Conservation (phyloP, 31 red algal species). For the Asparagopsis taxiformis region DNA sequence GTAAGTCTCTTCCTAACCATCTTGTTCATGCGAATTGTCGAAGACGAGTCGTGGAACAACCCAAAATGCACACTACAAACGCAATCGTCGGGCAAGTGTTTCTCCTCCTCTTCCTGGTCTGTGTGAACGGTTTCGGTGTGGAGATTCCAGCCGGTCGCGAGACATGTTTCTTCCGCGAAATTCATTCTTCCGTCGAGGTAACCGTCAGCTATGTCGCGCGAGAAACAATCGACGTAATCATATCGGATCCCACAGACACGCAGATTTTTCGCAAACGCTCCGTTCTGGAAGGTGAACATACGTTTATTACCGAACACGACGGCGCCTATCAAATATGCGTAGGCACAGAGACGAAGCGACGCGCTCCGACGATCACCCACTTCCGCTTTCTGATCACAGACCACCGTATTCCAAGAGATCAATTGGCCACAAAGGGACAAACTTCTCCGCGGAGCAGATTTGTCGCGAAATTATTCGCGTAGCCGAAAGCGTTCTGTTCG, state of each 20-base stretch:
- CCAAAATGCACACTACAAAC: too few relatives aligned
- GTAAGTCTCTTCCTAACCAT: too few relatives aligned
- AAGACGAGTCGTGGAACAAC: too few relatives aligned
- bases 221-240: slow-evolving; percentile 45
- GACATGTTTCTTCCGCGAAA: slow-evolving; percentile 56
- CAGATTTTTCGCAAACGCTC: slow-evolving; percentile 16
- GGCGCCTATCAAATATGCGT: slow-evolving; percentile 54
- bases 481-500: slow-evolving; percentile 21
- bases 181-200: slow-evolving; percentile 28
- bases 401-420: slow-evolving; percentile 4
- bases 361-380: slow-evolving; percentile 45
- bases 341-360: slow-evolving; percentile 31
- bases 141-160: slow-evolving; percentile 44
- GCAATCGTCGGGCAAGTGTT: too few relatives aligned
- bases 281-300: slow-evolving; percentile 31
- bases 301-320: slow-evolving; percentile 17
- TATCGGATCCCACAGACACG: slow-evolving; percentile 8
- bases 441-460: slow-evolving; percentile 16
- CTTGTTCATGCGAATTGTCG: too few relatives aligned
- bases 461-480: slow-evolving; percentile 19
- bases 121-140: slow-evolving; percentile 26
- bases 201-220: slow-evolving; percentile 46
- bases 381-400: slow-evolving; percentile 47
- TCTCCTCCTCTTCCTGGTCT: neutral
- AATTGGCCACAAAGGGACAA: slow-evolving; percentile 28